Evolutionary conservation across 2,329 filamentous ascomycete genomes (phyloP), one percentile per base, ranked within the genome.

Genomic region (Kalmusia sp.): DNA sequence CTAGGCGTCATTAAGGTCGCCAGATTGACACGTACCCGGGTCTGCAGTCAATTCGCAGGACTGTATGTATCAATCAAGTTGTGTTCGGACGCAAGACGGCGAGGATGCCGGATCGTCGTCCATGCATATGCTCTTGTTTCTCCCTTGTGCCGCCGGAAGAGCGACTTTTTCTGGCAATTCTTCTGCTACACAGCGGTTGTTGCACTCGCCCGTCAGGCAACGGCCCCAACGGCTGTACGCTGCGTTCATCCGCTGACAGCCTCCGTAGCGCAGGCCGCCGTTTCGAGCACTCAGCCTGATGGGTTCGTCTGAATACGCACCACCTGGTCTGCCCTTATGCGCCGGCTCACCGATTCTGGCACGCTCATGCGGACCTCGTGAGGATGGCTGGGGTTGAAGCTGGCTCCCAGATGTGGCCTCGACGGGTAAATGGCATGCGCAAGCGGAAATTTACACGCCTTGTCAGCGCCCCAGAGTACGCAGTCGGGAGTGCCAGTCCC

Each of bases 361-460:
- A 43, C 44, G 50, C 41, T 44, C 48, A 51, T 43, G 49, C 52
- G 52, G 41, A 22, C 15, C n/a, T 19, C 17, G 49, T 35, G 49
- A 46, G 39, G 55, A 56, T 58, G 58, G 60, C 63, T 54, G 57
- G 41, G 50, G 30, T 40, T 54, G 54, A 53, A 37, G 56, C 62
- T 54, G 58, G 62, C 39, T 50, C 41, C 51, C 55, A 62, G 58
- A 64, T 57, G 53, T 54, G 58, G 55, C 46, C 57, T 58, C 28
- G 56, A 56, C 65, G 68, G 68, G 51, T 71, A 70, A 72, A 71
- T 71, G 60, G 58, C 24, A 40, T 63, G 58, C 62, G 61, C 59
- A 55, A 54, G 56, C 60, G 61, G 55, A 62, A 59, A 49, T 58
- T 67, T 59, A 47, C 51, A 61, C 49, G 49, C 54, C 57, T 61